Conservation (phyloP, 2,329 filamentous ascomycete genomes). For the Alternaria triticimaculans region DNA sequence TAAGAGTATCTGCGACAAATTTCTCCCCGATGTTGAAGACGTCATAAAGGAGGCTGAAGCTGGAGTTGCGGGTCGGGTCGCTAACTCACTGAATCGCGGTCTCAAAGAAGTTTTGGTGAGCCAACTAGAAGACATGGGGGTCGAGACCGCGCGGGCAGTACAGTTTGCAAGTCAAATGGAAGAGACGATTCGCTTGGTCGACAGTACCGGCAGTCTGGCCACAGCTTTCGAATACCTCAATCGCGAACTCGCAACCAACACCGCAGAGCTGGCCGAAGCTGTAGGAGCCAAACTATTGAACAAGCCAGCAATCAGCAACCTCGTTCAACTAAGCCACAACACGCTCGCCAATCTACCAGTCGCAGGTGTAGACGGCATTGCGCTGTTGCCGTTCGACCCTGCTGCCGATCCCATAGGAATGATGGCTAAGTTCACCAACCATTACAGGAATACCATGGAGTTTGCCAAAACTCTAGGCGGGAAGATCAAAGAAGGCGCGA, state of each 20-base stretch:
- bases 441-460: background rate
- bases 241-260: background rate
- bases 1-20: background rate
- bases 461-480: background rate
- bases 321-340: background rate
- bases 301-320: background rate
- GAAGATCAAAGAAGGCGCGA: background rate
- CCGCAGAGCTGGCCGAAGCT: background rate
- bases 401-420: background rate
- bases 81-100: background rate
- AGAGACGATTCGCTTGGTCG: background rate
- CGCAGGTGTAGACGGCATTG: background rate
- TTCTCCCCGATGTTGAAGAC: background rate
- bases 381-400: background rate
- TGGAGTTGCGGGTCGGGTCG: background rate
- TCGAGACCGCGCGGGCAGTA: background rate
- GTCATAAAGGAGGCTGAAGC: background rate
- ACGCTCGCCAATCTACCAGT: background rate
- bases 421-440: background rate
- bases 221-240: background rate
- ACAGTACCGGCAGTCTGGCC: background rate
- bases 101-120: background rate
- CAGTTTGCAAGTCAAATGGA: background rate
- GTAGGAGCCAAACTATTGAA: background rate
- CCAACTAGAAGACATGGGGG: background rate